Conservation (phyloP, 257 asterid species). For the Sherardia arvensis region DNA sequence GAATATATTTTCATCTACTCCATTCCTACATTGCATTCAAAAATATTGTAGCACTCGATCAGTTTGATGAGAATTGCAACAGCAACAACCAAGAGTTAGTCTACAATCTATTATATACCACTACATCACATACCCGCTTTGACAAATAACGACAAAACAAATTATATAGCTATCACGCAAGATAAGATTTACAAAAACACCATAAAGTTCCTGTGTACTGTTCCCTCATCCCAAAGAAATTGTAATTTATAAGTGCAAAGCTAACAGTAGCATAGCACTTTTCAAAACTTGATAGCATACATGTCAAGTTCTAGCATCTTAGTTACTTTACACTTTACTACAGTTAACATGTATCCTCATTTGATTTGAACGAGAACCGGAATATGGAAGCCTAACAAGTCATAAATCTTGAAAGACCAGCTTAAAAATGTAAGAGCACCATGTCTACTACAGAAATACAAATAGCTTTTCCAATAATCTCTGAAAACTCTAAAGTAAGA, state of each 20-base stretch:
- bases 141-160: not conserved
- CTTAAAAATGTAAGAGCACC: not conserved
- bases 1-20: constrained; percentile 51
- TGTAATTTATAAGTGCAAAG: not conserved
- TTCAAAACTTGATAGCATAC: not conserved
- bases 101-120: not conserved
- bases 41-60: not conserved
- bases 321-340: not conserved
- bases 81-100: not conserved
- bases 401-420: not conserved
- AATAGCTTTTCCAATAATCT: not conserved
- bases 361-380: not conserved
- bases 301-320: not conserved
- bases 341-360: not conserved
- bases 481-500: not conserved
- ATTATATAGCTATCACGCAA: not conserved
- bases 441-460: not conserved
- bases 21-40: constrained; percentile 48
- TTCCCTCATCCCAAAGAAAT: not conserved
- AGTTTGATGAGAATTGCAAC: not conserved
- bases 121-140: not conserved
- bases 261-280: not conserved
- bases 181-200: not conserved
- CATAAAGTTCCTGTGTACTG: not conserved
- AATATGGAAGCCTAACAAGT: not conserved